Evolutionary conservation across 306 rosid species (phyloP).

Genomic region (Ziziphus jujuba): DNA sequence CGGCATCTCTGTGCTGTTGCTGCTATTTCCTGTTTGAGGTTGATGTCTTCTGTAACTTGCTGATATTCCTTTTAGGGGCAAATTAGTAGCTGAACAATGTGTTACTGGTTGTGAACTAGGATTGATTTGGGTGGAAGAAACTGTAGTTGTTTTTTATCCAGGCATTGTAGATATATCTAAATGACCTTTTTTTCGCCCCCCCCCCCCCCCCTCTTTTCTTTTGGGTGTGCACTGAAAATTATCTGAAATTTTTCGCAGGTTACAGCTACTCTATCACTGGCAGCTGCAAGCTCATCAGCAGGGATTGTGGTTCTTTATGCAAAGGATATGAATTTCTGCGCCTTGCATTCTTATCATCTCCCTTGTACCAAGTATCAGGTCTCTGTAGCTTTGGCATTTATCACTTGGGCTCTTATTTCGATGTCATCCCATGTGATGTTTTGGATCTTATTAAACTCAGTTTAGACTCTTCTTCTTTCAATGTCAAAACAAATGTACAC

Average conservation of each 20-base stretch:
- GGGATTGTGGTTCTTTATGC: slow-evolving; percentile 64
- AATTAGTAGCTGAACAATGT: too few species aligned
- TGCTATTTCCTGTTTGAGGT: neutral
- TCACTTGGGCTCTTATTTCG: slow-evolving; percentile 77
- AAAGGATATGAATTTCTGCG: slow-evolving; percentile 56
- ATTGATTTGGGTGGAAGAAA: too few species aligned
- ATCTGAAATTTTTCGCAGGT: slow-evolving; percentile 45
- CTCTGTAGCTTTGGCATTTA: slow-evolving; percentile 72
- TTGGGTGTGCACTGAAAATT: neutral
- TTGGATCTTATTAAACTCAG: slow-evolving; percentile 74
- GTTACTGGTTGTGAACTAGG: too few species aligned
- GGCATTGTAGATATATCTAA: too few species aligned
- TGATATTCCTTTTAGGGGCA: too few species aligned
- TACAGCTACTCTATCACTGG: slow-evolving; percentile 81
- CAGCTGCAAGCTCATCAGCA: slow-evolving; percentile 91
- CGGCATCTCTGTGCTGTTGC: neutral
- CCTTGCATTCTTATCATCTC: slow-evolving; percentile 13
- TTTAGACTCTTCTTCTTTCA: slow-evolving; percentile 42
- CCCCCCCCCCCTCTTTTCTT: too few species aligned
- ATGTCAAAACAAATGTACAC: slow-evolving; percentile 16
- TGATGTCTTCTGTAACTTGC: too few species aligned
- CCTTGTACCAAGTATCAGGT: slow-evolving; percentile 63
- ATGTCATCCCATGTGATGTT: slow-evolving; percentile 88
- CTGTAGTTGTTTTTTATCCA: too few species aligned
- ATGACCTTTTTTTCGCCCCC: neutral